Conservation (phyloP, 2,329 filamentous ascomycete species). For the Fusarium hainanense region DNA sequence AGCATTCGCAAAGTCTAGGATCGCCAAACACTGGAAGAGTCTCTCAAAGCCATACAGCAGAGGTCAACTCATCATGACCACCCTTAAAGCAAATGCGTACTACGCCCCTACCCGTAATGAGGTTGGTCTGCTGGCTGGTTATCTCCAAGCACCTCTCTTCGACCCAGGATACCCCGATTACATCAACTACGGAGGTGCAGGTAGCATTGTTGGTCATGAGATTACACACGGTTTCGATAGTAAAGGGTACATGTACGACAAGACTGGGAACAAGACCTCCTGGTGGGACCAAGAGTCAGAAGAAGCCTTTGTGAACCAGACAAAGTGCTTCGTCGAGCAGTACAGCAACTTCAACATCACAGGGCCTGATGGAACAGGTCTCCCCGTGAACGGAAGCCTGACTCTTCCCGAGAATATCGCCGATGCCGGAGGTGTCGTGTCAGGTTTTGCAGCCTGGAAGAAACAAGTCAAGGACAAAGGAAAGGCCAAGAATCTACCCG, state of each 20-base stretch:
- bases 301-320: conserved; percentile 66
- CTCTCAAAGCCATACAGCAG: conserved; percentile 70
- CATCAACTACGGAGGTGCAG: conserved; percentile 75
- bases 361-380: conserved; percentile 63
- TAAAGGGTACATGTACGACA: conserved; percentile 71
- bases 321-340: conserved; percentile 75
- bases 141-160: conserved; percentile 76
- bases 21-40: conserved; percentile 64
- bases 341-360: conserved; percentile 70
- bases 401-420: conserved; percentile 79
- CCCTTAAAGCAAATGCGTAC: conserved; percentile 73
- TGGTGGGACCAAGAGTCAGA: conserved; percentile 75
- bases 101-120: conserved; percentile 74
- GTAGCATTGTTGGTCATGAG: conserved; percentile 74
- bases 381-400: conserved; percentile 71
- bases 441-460: conserved; percentile 74
- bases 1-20: conserved; percentile 60
- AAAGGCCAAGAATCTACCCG: conserved; percentile 66
- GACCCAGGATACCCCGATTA: conserved; percentile 72
- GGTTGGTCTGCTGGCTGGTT: conserved; percentile 70
- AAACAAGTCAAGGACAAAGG: conserved; percentile 61
- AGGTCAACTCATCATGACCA: conserved; percentile 69
- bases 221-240: conserved; percentile 78
- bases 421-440: conserved; percentile 73
- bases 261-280: conserved; percentile 71